phyloP scores from a whole-genome alignment of 257 asterid genomes.

The Gardenia jasminoides region DNA sequence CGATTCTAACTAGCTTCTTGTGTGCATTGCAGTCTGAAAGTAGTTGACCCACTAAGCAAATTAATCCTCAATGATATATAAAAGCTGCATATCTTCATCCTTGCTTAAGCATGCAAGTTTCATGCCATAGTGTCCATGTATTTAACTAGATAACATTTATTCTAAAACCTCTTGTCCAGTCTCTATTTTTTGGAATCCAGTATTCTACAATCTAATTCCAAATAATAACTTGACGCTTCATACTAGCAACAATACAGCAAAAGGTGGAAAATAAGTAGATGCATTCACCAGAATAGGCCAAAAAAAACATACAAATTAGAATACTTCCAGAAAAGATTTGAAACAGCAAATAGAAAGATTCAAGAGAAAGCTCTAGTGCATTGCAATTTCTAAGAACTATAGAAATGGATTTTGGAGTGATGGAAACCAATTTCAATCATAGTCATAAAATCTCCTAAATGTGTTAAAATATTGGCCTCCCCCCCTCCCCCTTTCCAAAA shows the following conservation, averaged over 20 bases:
- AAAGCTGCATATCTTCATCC: not conserved
- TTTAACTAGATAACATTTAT: not conserved
- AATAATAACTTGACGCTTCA: not conserved
- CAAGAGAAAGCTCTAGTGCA: not conserved
- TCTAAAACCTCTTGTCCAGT: not conserved
- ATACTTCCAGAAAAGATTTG: not conserved
- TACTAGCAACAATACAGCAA: not conserved
- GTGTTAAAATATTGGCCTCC: not conserved
- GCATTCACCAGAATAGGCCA: not conserved
- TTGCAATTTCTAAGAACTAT: not conserved
- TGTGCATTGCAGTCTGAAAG: not conserved
- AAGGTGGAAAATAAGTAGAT: not conserved
- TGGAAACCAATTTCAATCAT: not conserved
- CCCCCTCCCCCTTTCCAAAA: no score
- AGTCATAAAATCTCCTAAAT: not conserved
- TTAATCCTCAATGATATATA: no score
- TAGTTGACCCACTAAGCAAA: not conserved
- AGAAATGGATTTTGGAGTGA: not conserved
- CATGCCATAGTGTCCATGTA: not conserved
- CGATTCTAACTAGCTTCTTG: not conserved
- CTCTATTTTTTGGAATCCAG: not conserved
- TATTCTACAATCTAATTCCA: not conserved
- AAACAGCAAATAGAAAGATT: not conserved
- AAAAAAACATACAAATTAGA: not conserved
- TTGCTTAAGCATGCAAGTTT: not conserved